Evolutionary conservation across 495 filamentous ascomycete genomes (phyloP), one percentile per base, ranked within the genome.

Genomic region (Penicillium malachiteum): DNA sequence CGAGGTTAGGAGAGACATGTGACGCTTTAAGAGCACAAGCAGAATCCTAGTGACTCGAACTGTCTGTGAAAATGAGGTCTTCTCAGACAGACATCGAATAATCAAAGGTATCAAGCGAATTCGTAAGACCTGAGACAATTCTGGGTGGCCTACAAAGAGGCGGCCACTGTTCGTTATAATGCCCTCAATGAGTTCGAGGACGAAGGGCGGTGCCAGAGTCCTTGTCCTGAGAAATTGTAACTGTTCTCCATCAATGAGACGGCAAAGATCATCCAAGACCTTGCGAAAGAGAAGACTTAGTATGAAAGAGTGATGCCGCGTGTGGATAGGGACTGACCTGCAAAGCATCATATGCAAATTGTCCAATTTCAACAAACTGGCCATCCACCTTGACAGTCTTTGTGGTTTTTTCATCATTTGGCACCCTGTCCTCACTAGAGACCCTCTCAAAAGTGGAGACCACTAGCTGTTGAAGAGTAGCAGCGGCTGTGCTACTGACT

Each of bases 361-460:
- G 74, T 41, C 83, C 80, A 56, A 97, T 81, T 9, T 82, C 72
- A 9, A 92, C 73, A 8, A 73, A 66, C 18, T 83, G 84, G 63
- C 87, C 78, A 45, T 83, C 84, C 11, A 80, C 74, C 35, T 63
- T 70, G 18, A 76, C 57, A 2, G 61, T 66, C 17, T 64, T 67
- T 31, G 65, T 73, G n/a, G 68, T 47, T 56, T 66, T 70, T 7
- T 60, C 58, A 47, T 68, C 63, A 13, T 63, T 55, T 4, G 84
- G 80, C 7, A 88, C 84, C 63, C 89, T 84, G 68, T 97, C 91
- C 76, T 97, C 92, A 43, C 73, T 71, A 0, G 84, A 82, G 2
- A 97, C 90, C 69, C 93, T 91, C 69, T 98, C 95, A 72, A 96
- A 97, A 1, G 92, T 88, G 5, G 88, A 87, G 46, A 91, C 89